These are phyloP conservation scores for Tardiomyces digboiensis DNA, from an alignment of 1,139 yeast species.

Conservation along the genomic window DNA sequence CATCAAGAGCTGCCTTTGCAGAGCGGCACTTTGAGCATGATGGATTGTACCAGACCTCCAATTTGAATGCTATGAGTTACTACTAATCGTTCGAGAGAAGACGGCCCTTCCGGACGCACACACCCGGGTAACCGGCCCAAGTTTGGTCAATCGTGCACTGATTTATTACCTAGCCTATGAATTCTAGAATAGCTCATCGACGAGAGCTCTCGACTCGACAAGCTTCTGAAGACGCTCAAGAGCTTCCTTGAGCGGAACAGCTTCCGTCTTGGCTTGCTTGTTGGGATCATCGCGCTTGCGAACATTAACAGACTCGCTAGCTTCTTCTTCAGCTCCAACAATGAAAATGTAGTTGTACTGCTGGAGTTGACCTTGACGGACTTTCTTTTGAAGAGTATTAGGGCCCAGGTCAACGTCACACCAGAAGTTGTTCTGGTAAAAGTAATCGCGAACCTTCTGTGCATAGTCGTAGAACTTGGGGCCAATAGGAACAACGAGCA, in stretches of 20 bases:
- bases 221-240: constrained; percentile 25
- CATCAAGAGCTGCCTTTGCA: neutral
- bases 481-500: constrained; percentile 92
- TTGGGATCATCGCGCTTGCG: constrained; percentile 89
- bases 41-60: neutral
- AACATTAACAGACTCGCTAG: constrained; percentile 69
- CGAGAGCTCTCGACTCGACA: constrained; percentile 13
- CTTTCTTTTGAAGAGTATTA: constrained; percentile 93
- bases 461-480: constrained; percentile 89
- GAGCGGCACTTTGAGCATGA: neutral
- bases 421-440: constrained; percentile 65
- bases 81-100: too few species aligned
- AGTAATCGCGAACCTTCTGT: constrained; percentile 57
- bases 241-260: constrained; percentile 61
- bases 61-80: neutral
- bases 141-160: neutral
- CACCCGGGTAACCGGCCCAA: too few species aligned
- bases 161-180: neutral
- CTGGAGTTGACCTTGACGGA: constrained; percentile 87
- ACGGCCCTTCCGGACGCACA: too few species aligned
- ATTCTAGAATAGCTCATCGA: constrained; percentile 6
- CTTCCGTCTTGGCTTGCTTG: constrained; percentile 82
- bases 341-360: constrained; percentile 91
- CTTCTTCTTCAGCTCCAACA: constrained; percentile 92
- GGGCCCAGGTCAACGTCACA: constrained; percentile 92